Evolutionary conservation across 2,329 filamentous ascomycete species (phyloP).

Genomic region (Calonectria fujianensis): DNA sequence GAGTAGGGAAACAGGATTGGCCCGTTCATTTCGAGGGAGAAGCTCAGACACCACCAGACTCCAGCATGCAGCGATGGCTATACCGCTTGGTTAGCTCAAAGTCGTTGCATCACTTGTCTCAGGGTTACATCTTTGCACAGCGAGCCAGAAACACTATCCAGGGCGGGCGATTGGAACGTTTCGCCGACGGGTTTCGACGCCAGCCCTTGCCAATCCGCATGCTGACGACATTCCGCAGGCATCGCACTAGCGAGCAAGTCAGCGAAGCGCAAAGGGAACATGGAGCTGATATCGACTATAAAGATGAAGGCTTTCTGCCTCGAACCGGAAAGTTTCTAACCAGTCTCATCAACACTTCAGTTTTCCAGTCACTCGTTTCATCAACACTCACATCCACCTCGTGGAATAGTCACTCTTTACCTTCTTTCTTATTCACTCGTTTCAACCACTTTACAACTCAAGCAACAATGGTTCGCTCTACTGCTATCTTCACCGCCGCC

Average conservation of each 20-base stretch:
- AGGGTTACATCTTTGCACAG: not conserved
- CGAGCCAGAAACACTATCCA: not conserved
- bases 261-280: not conserved
- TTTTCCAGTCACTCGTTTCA: conserved; percentile 27
- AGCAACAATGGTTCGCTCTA: conserved; percentile 26
- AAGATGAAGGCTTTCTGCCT: not conserved
- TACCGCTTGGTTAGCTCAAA: not conserved
- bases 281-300: not conserved
- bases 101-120: conserved; percentile 17
- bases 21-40: conserved; percentile 2
- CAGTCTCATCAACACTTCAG: conserved; percentile 7
- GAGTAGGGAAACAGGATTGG: not conserved
- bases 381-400: conserved; percentile 20
- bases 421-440: conserved; percentile 25
- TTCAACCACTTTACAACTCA: not conserved
- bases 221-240: conserved; percentile 17
- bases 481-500: conserved; percentile 13
- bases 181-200: not conserved
- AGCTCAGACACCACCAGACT: conserved; percentile 8
- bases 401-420: conserved; percentile 27
- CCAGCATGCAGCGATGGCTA: not conserved
- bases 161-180: conserved; percentile 20
- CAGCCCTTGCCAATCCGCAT: conserved; percentile 2
- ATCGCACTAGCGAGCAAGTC: not conserved
- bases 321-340: not conserved